Evolutionary conservation across 495 filamentous ascomycete genomes (phyloP).

Genomic region (Melanomma pulvis-pyrius): DNA sequence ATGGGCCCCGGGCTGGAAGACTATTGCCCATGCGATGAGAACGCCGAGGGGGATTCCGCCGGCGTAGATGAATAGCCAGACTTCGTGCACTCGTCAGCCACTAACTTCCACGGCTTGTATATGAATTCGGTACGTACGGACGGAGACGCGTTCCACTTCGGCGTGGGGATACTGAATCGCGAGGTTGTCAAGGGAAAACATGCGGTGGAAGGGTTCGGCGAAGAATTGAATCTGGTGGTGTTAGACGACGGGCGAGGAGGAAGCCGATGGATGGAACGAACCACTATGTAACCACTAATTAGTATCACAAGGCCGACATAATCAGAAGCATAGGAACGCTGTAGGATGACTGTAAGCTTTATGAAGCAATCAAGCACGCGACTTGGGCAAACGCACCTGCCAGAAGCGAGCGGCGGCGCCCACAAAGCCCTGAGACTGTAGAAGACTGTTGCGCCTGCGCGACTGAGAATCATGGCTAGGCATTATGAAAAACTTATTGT

Average conservation of each 20-base stretch:
- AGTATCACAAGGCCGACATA: slow-evolving; percentile 78
- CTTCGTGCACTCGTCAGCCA: slow-evolving; percentile 43
- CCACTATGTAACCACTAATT: slow-evolving; percentile 65
- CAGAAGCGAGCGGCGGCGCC: slow-evolving; percentile 55
- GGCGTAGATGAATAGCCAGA: slow-evolving; percentile 75
- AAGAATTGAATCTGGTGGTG: slow-evolving; percentile 64
- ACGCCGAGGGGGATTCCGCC: slow-evolving; percentile 68
- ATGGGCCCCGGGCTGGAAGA: slow-evolving; percentile 64
- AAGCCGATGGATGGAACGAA: slow-evolving; percentile 46
- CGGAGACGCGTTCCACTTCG: slow-evolving; percentile 78
- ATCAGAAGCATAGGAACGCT: slow-evolving; percentile 84
- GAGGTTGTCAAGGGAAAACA: slow-evolving; percentile 80
- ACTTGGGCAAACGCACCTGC: slow-evolving; percentile 37
- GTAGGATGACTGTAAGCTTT: slow-evolving; percentile 3
- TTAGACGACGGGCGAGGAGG: neutral
- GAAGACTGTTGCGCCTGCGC: slow-evolving; percentile 21
- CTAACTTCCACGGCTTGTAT: neutral
- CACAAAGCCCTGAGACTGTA: slow-evolving; percentile 25
- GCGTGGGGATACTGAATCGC: slow-evolving; percentile 86
- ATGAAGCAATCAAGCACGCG: slow-evolving; percentile 1
- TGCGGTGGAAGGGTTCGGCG: slow-evolving; percentile 83
- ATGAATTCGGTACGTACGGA: slow-evolving; percentile 55
- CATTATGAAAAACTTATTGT: slow-evolving; percentile 14
- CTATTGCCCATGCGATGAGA: slow-evolving; percentile 65
- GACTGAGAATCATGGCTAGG: slow-evolving; percentile 19